Conservation (phyloP, 192 early-diverging fungal species). For the Chytriomyces confervae region DNA sequence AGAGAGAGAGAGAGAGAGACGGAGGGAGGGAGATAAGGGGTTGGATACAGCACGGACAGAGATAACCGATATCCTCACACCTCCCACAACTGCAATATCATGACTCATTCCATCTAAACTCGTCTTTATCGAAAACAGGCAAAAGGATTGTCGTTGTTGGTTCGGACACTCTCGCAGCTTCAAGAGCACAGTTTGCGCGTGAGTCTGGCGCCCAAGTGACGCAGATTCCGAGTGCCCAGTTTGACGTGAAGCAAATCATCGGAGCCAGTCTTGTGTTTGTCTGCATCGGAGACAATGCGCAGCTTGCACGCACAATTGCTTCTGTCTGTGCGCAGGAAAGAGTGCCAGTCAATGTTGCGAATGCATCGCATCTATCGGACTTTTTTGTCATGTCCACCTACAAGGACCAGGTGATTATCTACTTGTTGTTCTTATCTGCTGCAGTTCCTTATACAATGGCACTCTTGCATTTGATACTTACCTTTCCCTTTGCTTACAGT, state of each 20-base stretch:
- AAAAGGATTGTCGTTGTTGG: conserved; percentile 84
- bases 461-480: conserved; percentile 59
- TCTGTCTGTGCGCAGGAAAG: conserved; percentile 58
- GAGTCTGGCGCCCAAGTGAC: conserved; percentile 85
- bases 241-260: conserved; percentile 37
- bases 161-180: conserved; percentile 79
- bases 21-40: neutral
- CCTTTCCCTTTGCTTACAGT: conserved; percentile 42
- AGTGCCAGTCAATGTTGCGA: conserved; percentile 87
- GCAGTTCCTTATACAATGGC: neutral
- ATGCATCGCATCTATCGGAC: conserved; percentile 80
- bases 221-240: conserved; percentile 62
- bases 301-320: conserved; percentile 53
- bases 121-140: conserved; percentile 12
- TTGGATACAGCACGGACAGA: no score
- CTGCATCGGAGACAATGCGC: conserved; percentile 59
- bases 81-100: neutral
- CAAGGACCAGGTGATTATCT: conserved; percentile 20
- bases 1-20: no score
- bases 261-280: conserved; percentile 61
- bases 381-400: conserved; percentile 88
- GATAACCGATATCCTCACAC: conserved; percentile 48
- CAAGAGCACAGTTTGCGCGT: conserved; percentile 78
- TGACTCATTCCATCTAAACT: neutral
- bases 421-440: neutral